phyloP scores from a whole-genome alignment of 768 basidiomycete genomes.

The Russula olivacea region DNA sequence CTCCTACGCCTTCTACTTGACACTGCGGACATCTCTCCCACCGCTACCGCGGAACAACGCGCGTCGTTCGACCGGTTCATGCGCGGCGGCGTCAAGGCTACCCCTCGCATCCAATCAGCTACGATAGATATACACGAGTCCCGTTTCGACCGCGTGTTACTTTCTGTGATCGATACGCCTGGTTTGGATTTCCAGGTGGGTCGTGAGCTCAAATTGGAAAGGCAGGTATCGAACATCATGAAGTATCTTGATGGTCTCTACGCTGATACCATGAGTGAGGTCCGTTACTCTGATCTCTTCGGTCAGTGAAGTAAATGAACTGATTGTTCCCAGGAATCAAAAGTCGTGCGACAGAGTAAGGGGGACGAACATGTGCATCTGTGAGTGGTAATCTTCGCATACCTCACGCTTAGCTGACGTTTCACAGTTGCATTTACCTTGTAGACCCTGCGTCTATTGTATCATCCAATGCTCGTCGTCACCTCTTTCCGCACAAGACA shows the following conservation, averaged over 20 bases:
- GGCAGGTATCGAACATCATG: slow-evolving; percentile 66
- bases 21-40: slow-evolving; percentile 76
- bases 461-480: slow-evolving; percentile 49
- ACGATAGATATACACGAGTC: slow-evolving; percentile 81
- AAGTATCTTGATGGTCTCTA: slow-evolving; percentile 78
- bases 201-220: slow-evolving; percentile 70
- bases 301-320: neutral
- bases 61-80: slow-evolving; percentile 60
- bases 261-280: slow-evolving; percentile 84
- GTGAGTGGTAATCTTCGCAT: slow-evolving; percentile 41
- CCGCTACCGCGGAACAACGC: slow-evolving; percentile 69
- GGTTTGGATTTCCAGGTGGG: slow-evolving; percentile 72
- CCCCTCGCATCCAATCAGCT: slow-evolving; percentile 58
- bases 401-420: neutral
- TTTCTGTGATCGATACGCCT: slow-evolving; percentile 83
- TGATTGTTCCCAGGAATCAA: slow-evolving; percentile 57
- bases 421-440: slow-evolving; percentile 72
- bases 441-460: slow-evolving; percentile 71
- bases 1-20: slow-evolving; percentile 74
- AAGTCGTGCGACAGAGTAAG: slow-evolving; percentile 80
- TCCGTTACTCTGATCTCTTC: slow-evolving; percentile 32
- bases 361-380: slow-evolving; percentile 88
- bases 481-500: slow-evolving; percentile 45
- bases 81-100: slow-evolving; percentile 52
- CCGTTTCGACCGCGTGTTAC: slow-evolving; percentile 67